A percentile compares a stretch with the other conserved stretches of the same genome.
These are phyloP conservation scores for Epichloe gansuensis DNA, from an alignment of 2,329 filamentous ascomycete genomes.

Conservation along the genomic window DNA sequence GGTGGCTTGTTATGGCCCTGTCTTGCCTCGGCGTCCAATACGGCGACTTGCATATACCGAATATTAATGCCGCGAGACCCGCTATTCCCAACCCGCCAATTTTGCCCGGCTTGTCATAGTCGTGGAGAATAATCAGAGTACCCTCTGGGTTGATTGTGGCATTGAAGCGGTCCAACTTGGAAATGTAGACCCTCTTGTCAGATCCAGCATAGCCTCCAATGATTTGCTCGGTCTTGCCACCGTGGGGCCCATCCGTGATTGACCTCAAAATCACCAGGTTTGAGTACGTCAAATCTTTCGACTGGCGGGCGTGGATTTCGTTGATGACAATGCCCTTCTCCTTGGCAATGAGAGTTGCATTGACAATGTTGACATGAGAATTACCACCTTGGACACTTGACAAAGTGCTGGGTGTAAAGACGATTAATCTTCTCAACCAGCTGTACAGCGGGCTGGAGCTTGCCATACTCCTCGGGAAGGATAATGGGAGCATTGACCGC, in stretches of 20 bases:
- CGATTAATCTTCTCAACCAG: conserved; percentile 70
- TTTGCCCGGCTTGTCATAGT: conserved; percentile 72
- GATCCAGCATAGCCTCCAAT: conserved; percentile 53
- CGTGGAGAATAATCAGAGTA: conserved; percentile 64
- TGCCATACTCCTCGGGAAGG: conserved; percentile 66
- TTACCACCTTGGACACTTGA: conserved; percentile 30
- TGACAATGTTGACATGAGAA: conserved; percentile 69
- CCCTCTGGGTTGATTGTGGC: conserved; percentile 64
- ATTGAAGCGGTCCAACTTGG: conserved; percentile 59
- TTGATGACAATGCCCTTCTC: conserved; percentile 69
- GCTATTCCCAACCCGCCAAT: conserved; percentile 64
- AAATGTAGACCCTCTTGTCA: conserved; percentile 55
- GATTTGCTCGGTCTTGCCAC: conserved; percentile 25
- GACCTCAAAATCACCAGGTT: conserved; percentile 60
- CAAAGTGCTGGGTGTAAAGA: conserved; percentile 68
- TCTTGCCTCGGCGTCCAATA: conserved; percentile 25
- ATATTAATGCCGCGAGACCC: conserved; percentile 66
- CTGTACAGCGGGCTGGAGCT: conserved; percentile 62
- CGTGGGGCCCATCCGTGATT: conserved; percentile 19
- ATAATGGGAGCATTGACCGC: conserved; percentile 77
- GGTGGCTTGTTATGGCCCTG: conserved; percentile 12
- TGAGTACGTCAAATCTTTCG: conserved; percentile 51
- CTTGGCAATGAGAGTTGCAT: conserved; percentile 61
- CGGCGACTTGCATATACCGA: conserved; percentile 63
- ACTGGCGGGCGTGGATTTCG: conserved; percentile 55